Evolutionary conservation across 345 rosid genomes (phyloP).

Genomic region (Hibiscus mutabilis): DNA sequence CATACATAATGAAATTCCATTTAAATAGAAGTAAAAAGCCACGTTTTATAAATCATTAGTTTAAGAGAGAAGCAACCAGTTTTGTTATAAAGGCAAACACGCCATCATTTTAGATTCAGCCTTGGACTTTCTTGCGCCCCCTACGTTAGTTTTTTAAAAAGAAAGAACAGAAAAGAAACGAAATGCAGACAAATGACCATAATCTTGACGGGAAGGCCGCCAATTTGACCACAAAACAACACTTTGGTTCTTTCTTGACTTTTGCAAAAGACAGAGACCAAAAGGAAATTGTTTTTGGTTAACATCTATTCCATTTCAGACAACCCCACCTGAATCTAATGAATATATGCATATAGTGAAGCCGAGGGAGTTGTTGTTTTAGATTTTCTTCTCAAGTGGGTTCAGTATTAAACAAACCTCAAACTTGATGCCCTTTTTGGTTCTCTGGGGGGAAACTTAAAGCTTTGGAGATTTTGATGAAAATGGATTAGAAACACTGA

Average conservation of each 20-base stretch:
- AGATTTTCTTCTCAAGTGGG: background rate
- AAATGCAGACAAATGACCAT: background rate
- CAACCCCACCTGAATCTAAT: background rate
- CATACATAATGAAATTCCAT: too few species aligned
- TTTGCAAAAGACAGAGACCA: background rate
- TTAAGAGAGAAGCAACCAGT: background rate
- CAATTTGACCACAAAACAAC: background rate
- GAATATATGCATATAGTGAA: background rate
- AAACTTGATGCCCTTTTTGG: background rate
- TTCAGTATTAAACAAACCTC: background rate
- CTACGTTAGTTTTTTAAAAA: background rate
- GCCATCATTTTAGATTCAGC: background rate
- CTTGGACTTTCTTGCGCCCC: background rate
- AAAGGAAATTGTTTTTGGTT: background rate
- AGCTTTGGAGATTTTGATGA: slow-evolving; percentile 3
- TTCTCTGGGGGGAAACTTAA: background rate
- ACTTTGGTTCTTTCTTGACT: slow-evolving; percentile 1
- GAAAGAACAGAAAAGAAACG: background rate
- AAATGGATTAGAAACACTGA: background rate
- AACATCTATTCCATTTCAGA: background rate
- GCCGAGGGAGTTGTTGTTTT: background rate
- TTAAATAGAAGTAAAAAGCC: background rate
- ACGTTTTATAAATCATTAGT: too few species aligned
- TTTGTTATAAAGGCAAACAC: background rate
- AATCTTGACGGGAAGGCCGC: background rate